Evolutionary conservation across 176 grass and related monocot species (phyloP).

Genomic region (Oryza officinalis): DNA sequence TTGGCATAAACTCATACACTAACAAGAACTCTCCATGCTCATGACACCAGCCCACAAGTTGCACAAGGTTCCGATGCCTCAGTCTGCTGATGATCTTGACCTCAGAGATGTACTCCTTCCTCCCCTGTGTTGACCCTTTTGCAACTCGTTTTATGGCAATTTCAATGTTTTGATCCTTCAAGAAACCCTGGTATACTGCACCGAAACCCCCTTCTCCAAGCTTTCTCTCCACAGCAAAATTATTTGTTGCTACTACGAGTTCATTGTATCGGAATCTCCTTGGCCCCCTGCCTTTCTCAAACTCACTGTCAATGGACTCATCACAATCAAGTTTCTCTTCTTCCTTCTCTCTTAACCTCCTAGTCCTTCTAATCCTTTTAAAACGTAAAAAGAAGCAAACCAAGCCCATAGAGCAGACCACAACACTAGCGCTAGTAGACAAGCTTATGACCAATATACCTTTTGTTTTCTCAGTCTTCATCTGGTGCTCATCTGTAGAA

Average conservation of each 20-base stretch:
- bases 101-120: constrained; percentile 79
- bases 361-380: constrained; percentile 41
- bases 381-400: constrained; percentile 36
- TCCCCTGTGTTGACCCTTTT: constrained; percentile 59
- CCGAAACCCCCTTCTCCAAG: constrained; percentile 78
- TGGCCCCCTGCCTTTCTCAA: constrained; percentile 63
- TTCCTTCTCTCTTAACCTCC: constrained; percentile 28
- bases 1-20: constrained; percentile 68
- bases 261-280: constrained; percentile 53
- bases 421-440: not conserved
- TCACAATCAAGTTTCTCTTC: constrained; percentile 26
- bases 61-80: constrained; percentile 70
- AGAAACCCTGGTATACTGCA: constrained; percentile 57
- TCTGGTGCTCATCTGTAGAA: constrained; percentile 42
- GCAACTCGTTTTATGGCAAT: constrained; percentile 70
- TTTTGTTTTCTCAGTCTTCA: constrained; percentile 41
- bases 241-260: constrained; percentile 41
- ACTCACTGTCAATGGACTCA: constrained; percentile 44
- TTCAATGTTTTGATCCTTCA: constrained; percentile 45
- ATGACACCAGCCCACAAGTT: constrained; percentile 74
- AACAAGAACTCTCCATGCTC: constrained; percentile 51
- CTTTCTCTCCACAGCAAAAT: constrained; percentile 60
- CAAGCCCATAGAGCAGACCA: constrained; percentile 35
- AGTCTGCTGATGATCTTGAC: constrained; percentile 75
- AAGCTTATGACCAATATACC: constrained; percentile 37